Conservation (phyloP, 2,329 filamentous ascomycete genomes). For the Madurella fahalii region DNA sequence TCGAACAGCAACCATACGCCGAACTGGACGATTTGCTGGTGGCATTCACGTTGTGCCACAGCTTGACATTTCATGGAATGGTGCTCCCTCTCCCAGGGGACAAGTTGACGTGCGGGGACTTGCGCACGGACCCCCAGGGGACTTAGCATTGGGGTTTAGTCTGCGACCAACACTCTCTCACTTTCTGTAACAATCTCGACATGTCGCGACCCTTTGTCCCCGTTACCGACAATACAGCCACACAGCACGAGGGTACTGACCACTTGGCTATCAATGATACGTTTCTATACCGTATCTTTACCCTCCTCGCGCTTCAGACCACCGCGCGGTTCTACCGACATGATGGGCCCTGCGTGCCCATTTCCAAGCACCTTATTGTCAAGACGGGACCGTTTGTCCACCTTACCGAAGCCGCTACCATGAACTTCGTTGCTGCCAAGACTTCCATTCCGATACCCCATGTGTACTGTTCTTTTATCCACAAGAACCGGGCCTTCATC, state of each 20-base stretch:
- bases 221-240: not conserved
- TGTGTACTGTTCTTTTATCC: conserved; percentile 41
- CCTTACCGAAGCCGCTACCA: conserved; percentile 7
- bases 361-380: conserved; percentile 3
- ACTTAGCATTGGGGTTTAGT: too few species aligned
- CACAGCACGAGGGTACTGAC: conserved; percentile 4
- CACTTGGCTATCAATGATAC: conserved; percentile 1
- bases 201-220: not conserved
- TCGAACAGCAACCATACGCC: too few species aligned
- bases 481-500: conserved; percentile 39
- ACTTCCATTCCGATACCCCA: conserved; percentile 39
- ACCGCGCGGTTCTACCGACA: not conserved
- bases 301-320: not conserved
- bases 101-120: too few species aligned
- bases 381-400: conserved; percentile 1
- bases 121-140: too few species aligned
- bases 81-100: too few species aligned
- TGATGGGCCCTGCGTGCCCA: not conserved
- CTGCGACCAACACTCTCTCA: too few species aligned
- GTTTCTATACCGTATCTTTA: not conserved
- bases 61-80: too few species aligned
- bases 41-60: too few species aligned
- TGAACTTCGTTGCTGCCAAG: not conserved
- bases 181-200: not conserved
- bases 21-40: too few species aligned